Evolutionary conservation across 148 eudicot genomes (phyloP).

Genomic region (Vaccinium myrtillus): DNA sequence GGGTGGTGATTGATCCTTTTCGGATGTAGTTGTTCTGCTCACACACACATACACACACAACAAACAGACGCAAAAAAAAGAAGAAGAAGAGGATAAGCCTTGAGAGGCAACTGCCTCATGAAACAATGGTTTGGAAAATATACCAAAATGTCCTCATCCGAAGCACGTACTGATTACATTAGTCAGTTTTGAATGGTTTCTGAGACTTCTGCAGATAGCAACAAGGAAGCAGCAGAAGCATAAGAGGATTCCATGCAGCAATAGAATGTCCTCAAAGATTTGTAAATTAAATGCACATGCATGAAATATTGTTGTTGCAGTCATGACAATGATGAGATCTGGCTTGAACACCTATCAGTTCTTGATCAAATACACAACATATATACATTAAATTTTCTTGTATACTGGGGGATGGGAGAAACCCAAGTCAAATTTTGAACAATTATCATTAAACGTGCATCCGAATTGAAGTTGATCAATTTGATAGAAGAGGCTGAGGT

Average conservation of each 20-base stretch:
- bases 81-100: background rate
- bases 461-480: background rate
- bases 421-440: background rate
- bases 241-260: background rate
- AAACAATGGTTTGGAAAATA: background rate
- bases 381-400: background rate
- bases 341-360: background rate
- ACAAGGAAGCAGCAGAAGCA: background rate
- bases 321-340: no score
- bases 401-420: background rate
- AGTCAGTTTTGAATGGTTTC: background rate
- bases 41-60: no score
- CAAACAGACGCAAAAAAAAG: background rate
- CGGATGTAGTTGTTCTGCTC: no score
- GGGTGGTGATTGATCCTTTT: background rate
- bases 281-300: background rate
- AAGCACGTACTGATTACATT: background rate
- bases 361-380: background rate
- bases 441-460: no score
- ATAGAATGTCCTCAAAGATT: background rate
- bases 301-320: background rate
- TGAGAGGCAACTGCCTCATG: background rate
- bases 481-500: background rate
- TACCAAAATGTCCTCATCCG: background rate
- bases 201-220: background rate